phyloP scores from a whole-genome alignment of 2,329 filamentous ascomycete genomes.

The Arthroderma uncinatum region DNA sequence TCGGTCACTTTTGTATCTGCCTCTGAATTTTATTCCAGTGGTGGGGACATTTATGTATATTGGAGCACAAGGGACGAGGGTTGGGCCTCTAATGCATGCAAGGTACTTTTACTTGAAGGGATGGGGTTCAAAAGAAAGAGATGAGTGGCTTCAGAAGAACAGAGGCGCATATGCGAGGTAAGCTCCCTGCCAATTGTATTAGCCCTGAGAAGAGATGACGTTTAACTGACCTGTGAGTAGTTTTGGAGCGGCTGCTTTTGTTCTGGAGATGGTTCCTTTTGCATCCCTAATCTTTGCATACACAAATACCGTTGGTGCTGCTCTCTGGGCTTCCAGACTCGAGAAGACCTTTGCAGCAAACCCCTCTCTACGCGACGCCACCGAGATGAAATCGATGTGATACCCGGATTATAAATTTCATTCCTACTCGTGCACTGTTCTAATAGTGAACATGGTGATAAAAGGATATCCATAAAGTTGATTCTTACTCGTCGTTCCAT shows the following conservation, averaged over 20 bases:
- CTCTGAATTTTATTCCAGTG: slow-evolving; percentile 85
- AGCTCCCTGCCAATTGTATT: slow-evolving; percentile 25
- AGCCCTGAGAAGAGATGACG: not conserved
- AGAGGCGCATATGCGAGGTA: slow-evolving; percentile 71
- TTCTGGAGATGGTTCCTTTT: slow-evolving; percentile 76
- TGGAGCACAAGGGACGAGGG: slow-evolving; percentile 54
- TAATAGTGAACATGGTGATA: too few species aligned
- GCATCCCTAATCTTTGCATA: slow-evolving; percentile 76
- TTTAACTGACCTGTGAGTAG: slow-evolving; percentile 17
- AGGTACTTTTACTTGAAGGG: slow-evolving; percentile 88
- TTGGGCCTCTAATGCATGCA: slow-evolving; percentile 44
- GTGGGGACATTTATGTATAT: slow-evolving; percentile 76
- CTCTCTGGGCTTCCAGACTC: slow-evolving; percentile 85
- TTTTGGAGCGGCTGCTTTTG: slow-evolving; percentile 64
- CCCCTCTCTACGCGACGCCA: slow-evolving; percentile 8
- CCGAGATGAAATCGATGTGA: slow-evolving; percentile 1
- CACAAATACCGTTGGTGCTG: slow-evolving; percentile 84
- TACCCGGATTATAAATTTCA: not conserved
- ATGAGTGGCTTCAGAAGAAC: slow-evolving; percentile 59
- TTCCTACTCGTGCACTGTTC: not conserved
- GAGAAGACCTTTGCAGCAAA: slow-evolving; percentile 40
- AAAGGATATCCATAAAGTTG: not conserved
- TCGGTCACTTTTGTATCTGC: slow-evolving; percentile 72
- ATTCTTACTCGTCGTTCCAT: not conserved
- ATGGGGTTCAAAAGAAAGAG: slow-evolving; percentile 56